phyloP scores from a whole-genome alignment of 2,329 filamentous ascomycete genomes.

The Periconia sp. region DNA sequence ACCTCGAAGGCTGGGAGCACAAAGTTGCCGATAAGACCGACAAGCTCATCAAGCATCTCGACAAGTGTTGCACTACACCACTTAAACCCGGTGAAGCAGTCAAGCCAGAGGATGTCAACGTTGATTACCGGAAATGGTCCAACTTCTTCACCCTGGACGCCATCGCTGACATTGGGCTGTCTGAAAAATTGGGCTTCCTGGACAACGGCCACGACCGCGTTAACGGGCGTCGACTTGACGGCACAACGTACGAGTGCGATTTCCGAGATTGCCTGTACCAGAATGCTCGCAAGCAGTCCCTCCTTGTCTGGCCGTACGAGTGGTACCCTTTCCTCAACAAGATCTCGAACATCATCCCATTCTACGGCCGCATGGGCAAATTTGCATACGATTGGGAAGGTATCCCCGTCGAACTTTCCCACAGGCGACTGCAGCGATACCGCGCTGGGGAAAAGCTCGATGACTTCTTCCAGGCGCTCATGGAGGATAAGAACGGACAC shows the following conservation, averaged over 20 bases:
- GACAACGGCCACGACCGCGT: slow-evolving; percentile 56
- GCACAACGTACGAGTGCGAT: slow-evolving; percentile 53
- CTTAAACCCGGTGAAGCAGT: slow-evolving; percentile 28
- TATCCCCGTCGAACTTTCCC: slow-evolving; percentile 56
- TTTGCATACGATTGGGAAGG: slow-evolving; percentile 53
- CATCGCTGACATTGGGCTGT: slow-evolving; percentile 63
- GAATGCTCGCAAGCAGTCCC: slow-evolving; percentile 57
- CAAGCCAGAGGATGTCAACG: slow-evolving; percentile 49
- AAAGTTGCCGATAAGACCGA: slow-evolving; percentile 61
- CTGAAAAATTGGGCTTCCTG: slow-evolving; percentile 58
- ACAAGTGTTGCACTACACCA: slow-evolving; percentile 50
- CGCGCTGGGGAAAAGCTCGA: slow-evolving; percentile 61
- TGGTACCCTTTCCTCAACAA: slow-evolving; percentile 58
- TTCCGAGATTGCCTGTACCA: slow-evolving; percentile 60
- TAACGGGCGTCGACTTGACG: slow-evolving; percentile 53
- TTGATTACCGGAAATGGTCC: slow-evolving; percentile 59
- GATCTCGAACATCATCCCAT: slow-evolving; percentile 55
- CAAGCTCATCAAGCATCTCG: slow-evolving; percentile 53
- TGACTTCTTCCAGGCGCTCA: slow-evolving; percentile 64
- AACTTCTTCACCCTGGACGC: slow-evolving; percentile 65
- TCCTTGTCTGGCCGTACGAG: slow-evolving; percentile 58
- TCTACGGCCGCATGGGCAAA: slow-evolving; percentile 49
- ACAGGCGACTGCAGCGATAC: slow-evolving; percentile 53
- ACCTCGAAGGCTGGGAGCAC: slow-evolving; percentile 61
- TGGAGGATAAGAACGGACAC: slow-evolving; percentile 57